Conservation (phyloP, 208 protist genomes). For the Balamuthia mandrillaris region DNA sequence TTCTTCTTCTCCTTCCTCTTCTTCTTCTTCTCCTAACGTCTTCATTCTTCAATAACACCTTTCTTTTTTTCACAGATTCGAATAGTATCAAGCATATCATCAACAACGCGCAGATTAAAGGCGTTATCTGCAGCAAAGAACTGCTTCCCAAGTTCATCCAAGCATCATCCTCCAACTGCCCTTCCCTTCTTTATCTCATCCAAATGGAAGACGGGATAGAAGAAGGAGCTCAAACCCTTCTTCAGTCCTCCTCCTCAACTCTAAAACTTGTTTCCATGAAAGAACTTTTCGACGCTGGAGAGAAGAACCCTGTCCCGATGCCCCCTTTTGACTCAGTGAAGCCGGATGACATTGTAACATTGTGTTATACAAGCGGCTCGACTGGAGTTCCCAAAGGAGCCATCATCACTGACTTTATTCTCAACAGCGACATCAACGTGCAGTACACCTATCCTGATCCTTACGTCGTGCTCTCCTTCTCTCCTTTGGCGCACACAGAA, state of each 20-base stretch:
- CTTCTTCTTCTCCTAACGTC: background rate
- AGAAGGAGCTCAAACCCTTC: too few relatives aligned
- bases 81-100: background rate
- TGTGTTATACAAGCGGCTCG: slow-evolving; percentile 49
- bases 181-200: too few relatives aligned
- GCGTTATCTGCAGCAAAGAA: background rate
- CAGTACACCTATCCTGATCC: background rate
- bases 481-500: slow-evolving; percentile 2
- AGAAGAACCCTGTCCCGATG: too few relatives aligned
- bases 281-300: too few relatives aligned
- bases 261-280: too few relatives aligned
- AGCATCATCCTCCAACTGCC: background rate
- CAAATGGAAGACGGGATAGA: too few relatives aligned
- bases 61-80: background rate
- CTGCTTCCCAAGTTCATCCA: background rate
- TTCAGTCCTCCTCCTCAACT: too few relatives aligned
- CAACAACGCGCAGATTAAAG: background rate
- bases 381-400: slow-evolving; percentile 39
- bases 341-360: slow-evolving; percentile 10
- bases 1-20: background rate
- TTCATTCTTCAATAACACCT: too few relatives aligned
- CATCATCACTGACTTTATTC: background rate
- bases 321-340: background rate
- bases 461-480: background rate
- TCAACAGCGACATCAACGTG: background rate